Conservation (phyloP, 176 grass and related monocot species). For the Phoenix dactylifera region DNA sequence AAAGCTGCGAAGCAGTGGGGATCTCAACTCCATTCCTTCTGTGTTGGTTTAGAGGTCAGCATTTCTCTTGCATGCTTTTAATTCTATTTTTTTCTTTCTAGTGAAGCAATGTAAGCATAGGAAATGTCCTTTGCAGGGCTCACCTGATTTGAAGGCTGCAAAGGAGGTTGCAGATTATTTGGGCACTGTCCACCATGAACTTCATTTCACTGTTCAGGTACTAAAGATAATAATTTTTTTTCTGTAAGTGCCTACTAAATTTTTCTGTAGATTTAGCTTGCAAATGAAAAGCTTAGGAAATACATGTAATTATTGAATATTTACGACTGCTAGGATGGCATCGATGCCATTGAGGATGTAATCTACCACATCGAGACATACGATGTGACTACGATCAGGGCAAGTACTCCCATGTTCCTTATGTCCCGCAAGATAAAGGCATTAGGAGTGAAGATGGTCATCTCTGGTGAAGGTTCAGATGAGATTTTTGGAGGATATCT, state of each 20-base stretch:
- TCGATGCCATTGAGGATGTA: conserved; percentile 94
- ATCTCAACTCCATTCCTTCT: conserved; percentile 84
- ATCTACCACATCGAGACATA: conserved; percentile 91
- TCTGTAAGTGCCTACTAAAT: too few species aligned
- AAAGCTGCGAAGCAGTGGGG: conserved; percentile 84
- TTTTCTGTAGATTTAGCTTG: too few species aligned
- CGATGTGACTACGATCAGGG: conserved; percentile 88
- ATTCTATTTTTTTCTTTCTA: neutral
- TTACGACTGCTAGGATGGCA: conserved; percentile 47
- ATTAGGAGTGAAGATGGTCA: conserved; percentile 94
- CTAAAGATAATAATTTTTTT: neutral
- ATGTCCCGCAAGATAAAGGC: conserved; percentile 99
- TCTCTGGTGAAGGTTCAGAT: conserved; percentile 89
- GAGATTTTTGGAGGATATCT: conserved; percentile 92
- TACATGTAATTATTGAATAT: neutral
- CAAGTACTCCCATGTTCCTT: conserved; percentile 97
- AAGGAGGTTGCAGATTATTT: conserved; percentile 78
- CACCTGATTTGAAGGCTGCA: conserved; percentile 80
- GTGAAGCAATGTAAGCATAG: neutral
- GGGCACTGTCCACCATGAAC: conserved; percentile 88
- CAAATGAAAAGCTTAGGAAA: too few species aligned
- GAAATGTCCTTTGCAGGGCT: conserved; percentile 41
- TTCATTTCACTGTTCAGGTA: conserved; percentile 96
- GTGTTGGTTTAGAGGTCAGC: conserved; percentile 80
- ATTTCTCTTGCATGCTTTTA: neutral